Conservation (phyloP, 768 basidiomycete species). For the Naganishia antarctica region DNA sequence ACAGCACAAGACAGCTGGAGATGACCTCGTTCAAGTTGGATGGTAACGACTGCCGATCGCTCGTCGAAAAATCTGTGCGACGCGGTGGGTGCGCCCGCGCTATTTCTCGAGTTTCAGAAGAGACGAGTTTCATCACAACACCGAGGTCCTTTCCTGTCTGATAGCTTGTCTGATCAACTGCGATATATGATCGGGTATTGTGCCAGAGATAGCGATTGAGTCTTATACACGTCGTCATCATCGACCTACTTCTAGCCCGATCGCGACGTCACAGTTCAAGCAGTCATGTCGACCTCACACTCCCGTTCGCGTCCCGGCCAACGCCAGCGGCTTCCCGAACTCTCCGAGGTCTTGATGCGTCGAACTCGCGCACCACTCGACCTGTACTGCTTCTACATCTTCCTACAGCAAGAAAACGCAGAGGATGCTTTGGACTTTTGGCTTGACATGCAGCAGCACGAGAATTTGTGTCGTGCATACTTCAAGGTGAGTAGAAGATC, state of each 20-base stretch:
- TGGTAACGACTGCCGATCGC: background rate
- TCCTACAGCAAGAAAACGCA: constrained; percentile 49
- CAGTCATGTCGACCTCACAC: background rate
- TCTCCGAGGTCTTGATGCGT: constrained; percentile 77
- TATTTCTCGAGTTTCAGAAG: background rate
- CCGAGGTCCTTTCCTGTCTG: too few species aligned
- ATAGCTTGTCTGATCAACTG: too few species aligned
- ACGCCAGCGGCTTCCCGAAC: constrained; percentile 41
- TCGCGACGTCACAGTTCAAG: background rate
- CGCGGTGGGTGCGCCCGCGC: background rate
- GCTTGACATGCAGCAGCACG: constrained; percentile 98
- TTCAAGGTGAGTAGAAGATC: constrained; percentile 61
- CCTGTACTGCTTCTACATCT: constrained; percentile 91
- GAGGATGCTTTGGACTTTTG: constrained; percentile 98
- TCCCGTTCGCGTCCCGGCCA: background rate
- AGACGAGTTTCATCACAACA: background rate
- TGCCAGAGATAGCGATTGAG: too few species aligned
- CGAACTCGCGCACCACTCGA: constrained; percentile 91
- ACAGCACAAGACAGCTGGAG: background rate
- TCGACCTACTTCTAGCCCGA: background rate
- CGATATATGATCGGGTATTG: too few species aligned
- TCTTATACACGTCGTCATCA: too few species aligned
- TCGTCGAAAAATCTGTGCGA: background rate
- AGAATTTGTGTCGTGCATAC: constrained; percentile 95
- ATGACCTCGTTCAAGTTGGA: background rate